phyloP scores from a whole-genome alignment of 108 stramenopile species.

The Chaetoceros tenuissimus region DNA sequence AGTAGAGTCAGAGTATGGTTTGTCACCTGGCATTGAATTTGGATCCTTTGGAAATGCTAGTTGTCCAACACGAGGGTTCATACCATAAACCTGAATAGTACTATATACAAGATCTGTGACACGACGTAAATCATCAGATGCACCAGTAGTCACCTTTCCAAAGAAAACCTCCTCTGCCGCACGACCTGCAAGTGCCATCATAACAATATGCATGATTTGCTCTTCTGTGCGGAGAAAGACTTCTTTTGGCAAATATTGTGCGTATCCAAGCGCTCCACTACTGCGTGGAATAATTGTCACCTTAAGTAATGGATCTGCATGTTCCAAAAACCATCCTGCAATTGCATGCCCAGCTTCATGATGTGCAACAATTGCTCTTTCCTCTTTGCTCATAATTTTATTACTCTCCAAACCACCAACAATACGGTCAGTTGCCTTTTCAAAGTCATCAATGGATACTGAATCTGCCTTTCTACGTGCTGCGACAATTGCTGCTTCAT shows the following conservation, averaged over 20 bases:
- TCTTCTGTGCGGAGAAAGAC: slow-evolving; percentile 68
- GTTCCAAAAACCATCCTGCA: slow-evolving; percentile 91
- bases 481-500: slow-evolving; percentile 96
- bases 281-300: slow-evolving; percentile 94
- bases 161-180: slow-evolving; percentile 93
- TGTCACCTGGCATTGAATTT: slow-evolving; percentile 60
- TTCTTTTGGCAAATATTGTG: slow-evolving; percentile 96
- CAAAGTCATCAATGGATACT: slow-evolving; percentile 87
- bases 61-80: slow-evolving; percentile 91
- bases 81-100: slow-evolving; percentile 91
- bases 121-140: slow-evolving; percentile 86
- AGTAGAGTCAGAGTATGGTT: slow-evolving; percentile 92
- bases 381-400: slow-evolving; percentile 86
- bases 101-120: slow-evolving; percentile 93
- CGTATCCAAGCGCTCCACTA: slow-evolving; percentile 90
- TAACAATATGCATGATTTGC: slow-evolving; percentile 93
- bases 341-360: slow-evolving; percentile 98
- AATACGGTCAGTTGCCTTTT: slow-evolving; percentile 89
- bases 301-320: slow-evolving; percentile 94
- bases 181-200: slow-evolving; percentile 95
- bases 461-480: slow-evolving; percentile 82
- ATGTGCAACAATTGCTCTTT: slow-evolving; percentile 88
- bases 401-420: slow-evolving; percentile 94
- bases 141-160: slow-evolving; percentile 91
- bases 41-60: slow-evolving; percentile 85